Conservation (phyloP, 1,284 basidiomycete genomes). For the Malassezia slooffiae region DNA sequence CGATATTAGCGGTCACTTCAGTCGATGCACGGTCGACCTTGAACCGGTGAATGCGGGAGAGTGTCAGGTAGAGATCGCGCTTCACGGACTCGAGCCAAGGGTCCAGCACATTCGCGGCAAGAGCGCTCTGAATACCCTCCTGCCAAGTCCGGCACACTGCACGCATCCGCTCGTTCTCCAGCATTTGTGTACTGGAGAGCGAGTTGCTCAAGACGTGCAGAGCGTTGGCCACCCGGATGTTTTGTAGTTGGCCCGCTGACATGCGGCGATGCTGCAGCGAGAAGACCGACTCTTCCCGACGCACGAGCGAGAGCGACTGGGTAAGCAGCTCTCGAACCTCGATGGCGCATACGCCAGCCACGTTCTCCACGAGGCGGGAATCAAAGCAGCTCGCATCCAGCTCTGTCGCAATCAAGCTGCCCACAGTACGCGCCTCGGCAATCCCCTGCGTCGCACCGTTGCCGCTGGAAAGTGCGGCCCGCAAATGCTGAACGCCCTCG, state of each 20-base stretch:
- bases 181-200: neutral
- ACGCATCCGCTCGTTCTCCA: neutral
- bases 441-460: too few species aligned
- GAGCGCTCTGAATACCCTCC: neutral
- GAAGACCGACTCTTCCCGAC: too few species aligned
- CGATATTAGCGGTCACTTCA: neutral
- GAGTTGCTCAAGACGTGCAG: neutral
- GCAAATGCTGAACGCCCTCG: too few species aligned
- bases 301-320: too few species aligned
- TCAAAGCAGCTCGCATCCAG: too few species aligned
- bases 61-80: neutral
- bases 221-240: neutral
- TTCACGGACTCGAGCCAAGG: neutral
- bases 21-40: neutral
- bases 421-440: too few species aligned
- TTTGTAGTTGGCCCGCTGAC: neutral
- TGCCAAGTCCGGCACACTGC: too few species aligned
- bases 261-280: neutral
- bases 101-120: neutral
- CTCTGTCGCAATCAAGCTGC: too few species aligned
- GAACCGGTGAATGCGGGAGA: conserved; percentile 3
- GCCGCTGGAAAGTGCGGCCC: too few species aligned
- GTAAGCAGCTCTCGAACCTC: too few species aligned
- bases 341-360: too few species aligned
- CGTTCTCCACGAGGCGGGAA: too few species aligned